A percentile compares a stretch with the other conserved stretches of the same genome.
Evolutionary conservation across 2,329 filamentous ascomycete species (phyloP).

Genomic region (Drechslerella dactyloides): DNA sequence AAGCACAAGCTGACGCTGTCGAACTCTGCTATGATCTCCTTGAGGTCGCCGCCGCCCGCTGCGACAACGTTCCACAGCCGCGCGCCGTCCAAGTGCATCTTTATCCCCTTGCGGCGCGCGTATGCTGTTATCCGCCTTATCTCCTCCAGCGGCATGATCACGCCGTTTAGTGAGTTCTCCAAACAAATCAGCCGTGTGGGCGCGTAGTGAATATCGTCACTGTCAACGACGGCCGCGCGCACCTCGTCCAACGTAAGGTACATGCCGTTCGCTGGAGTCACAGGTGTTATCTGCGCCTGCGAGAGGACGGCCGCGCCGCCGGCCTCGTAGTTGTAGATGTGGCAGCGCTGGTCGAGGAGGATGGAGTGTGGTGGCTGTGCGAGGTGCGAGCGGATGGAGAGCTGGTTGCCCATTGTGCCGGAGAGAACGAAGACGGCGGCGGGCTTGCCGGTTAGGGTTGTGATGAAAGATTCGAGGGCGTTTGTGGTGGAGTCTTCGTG

Average conservation of each 20-base stretch:
- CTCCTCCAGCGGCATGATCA: conserved; percentile 58
- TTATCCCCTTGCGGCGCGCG: conserved; percentile 58
- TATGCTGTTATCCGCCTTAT: conserved; percentile 57
- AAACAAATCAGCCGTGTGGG: conserved; percentile 60
- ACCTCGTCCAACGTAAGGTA: conserved; percentile 61
- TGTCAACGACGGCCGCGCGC: conserved; percentile 57
- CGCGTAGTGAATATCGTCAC: conserved; percentile 60
- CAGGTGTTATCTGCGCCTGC: conserved; percentile 52
- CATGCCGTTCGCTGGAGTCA: conserved; percentile 58
- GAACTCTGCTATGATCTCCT: conserved; percentile 58
- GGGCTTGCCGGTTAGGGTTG: conserved; percentile 75
- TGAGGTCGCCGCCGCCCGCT: conserved; percentile 58
- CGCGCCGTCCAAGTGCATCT: conserved; percentile 64
- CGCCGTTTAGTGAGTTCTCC: conserved; percentile 59
- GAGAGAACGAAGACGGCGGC: conserved; percentile 81
- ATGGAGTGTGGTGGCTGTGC: conserved; percentile 79
- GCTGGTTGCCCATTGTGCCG: conserved; percentile 93
- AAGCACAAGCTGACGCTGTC: conserved; percentile 63
- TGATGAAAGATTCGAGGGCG: conserved; percentile 75
- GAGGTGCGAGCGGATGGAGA: conserved; percentile 78
- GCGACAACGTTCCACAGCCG: conserved; percentile 64
- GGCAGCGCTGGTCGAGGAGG: conserved; percentile 77
- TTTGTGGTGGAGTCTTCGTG: conserved; percentile 79
- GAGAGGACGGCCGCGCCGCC: conserved; percentile 60
- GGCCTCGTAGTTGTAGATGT: conserved; percentile 74